Base-by-base conservation (phyloP, 2,329 filamentous ascomycete species). In the Seiridium unicorne region DNA sequence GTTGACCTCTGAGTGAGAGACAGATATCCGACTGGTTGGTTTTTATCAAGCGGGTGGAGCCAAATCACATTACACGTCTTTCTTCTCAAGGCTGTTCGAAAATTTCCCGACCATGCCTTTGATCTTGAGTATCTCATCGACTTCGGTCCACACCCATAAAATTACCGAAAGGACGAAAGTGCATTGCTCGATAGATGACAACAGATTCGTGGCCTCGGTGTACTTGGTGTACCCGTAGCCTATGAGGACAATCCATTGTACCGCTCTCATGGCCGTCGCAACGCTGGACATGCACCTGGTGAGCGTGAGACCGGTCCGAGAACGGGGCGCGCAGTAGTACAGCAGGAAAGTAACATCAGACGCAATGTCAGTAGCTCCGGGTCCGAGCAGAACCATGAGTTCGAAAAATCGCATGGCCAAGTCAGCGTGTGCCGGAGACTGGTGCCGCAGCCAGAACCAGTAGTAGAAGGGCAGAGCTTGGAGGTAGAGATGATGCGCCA, bases 31-130 rank as follows among this genome's bases (percentile, higher is more conserved):
- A 26, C 18, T 26, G 18, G 18, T 26, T 26, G 18, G 18, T 26
- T 26, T 26, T 26, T 26, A 26, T 26, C 18, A 26, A 26, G 18
- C 18, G 18, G 18, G 18, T 26, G 18, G 18, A 26, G 18, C 18
- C 18, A 26, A 26, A 26, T 26, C 7, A 9, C 11, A 18, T 49
- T 26, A 49, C 26, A 49, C 11, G 9, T 26, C 32, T 40, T 55
- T 55, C 38, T 55, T 34, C 34, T 53, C 35, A 3, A 55, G 36
- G 18, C 40, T 55, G 2, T 34, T 26, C 4, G 26, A 13, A 34
- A 55, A 55, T 38, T 55, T 55, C n/a, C n/a, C 38, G 10, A 55
- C 53, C 53, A 55, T 55, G 3, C 53, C 53, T 34, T 40, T 44
- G 38, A 55, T 44, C 38, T 55, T 55, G n/a, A 55, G 26, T 6